Evolutionary conservation across 345 rosid genomes (phyloP), one percentile per base, ranked within the genome.

Genomic region (Linum lewisii): DNA sequence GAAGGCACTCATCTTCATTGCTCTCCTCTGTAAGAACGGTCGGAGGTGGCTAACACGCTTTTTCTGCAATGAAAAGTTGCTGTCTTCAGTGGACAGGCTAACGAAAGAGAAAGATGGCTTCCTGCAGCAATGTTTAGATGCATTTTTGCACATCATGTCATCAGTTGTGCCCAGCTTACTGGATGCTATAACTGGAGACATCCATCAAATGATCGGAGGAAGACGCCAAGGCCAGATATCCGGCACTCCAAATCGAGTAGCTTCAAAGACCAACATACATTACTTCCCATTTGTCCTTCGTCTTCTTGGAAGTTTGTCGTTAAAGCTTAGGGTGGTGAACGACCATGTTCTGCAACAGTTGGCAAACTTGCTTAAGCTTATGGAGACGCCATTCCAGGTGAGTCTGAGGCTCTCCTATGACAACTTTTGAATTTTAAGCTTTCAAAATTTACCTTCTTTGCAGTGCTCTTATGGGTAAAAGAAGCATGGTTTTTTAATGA

Each of bases 331-430:
- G 75, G 79, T 86, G 75, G 86, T 81, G 61, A 86, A 70, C 69
- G 69, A 51, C 54, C 91, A 79, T 63, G 85, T 87, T 67, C 76
- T 82, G 58, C 81, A 75, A 75, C 97, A 89, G 73, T 63, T 93
- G 73, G 90, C 94, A 64, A 93, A 85, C 78, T 85, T 89, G 60
- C 61, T 84, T 67, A 86, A 80, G 71, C 76, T 81, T 66, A 74
- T 81, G 63, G 99, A 89, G 73, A 81, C 87, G 16, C 86, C 97
- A 58, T 93, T 93, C 73, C 99, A 79, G 79, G 99, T 89, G 45
- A 58, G 81, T 47, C 64, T 65, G 51, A 54, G 66, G 63, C 57
- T 50, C 32, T 21, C 22, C 18, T 34, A 34, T 42, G 18, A 10
- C 23, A 7, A 57, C 56, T 54, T 61, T 7, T 57, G 29, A 60